These are phyloP conservation scores for Psidium guajava DNA, from an alignment of 345 rosid species.

Conservation along the genomic window DNA sequence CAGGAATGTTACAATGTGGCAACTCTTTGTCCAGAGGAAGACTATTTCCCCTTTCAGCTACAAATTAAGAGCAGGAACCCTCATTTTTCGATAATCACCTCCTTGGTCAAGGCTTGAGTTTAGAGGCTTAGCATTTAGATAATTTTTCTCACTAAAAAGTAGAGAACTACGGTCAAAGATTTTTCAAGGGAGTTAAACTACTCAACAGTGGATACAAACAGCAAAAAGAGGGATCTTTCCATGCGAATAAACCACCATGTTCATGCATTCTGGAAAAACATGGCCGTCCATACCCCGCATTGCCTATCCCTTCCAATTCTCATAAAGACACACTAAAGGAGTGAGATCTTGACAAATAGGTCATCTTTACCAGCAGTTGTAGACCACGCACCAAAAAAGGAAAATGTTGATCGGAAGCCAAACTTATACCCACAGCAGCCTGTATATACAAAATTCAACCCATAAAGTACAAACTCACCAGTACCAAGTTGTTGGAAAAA, in stretches of 20 bases:
- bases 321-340: background rate
- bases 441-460: background rate
- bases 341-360: background rate
- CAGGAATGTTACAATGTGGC: background rate
- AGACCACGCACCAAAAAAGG: background rate
- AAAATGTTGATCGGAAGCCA: background rate
- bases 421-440: background rate
- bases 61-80: background rate
- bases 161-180: background rate
- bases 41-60: background rate
- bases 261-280: background rate
- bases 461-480: conserved; percentile 36
- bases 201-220: background rate
- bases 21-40: background rate
- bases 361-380: background rate
- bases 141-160: background rate
- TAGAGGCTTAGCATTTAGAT: background rate
- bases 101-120: background rate
- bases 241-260: background rate
- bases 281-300: background rate
- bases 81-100: background rate
- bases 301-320: background rate
- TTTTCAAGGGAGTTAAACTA: background rate
- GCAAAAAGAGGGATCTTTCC: background rate
- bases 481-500: conserved; percentile 95